A percentile compares a stretch with the other conserved stretches of the same genome.
phyloP scores from a whole-genome alignment of 1,284 basidiomycete species.

The Ceratobasidium sp. region DNA sequence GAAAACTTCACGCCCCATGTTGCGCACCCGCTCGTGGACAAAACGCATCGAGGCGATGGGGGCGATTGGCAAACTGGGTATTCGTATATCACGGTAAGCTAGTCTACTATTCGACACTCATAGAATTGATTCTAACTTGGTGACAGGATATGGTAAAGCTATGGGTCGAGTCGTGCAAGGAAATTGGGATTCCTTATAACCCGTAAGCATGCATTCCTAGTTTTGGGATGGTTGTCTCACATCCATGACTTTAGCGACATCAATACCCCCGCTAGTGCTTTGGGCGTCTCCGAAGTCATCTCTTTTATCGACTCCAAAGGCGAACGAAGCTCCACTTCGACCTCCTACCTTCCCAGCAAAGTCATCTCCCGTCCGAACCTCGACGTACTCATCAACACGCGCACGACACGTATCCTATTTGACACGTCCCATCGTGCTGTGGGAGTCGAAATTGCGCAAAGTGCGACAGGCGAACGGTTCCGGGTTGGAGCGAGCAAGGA shows the following conservation, averaged over 20 bases:
- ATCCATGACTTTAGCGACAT: slow-evolving; percentile 53
- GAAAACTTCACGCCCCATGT: slow-evolving; percentile 45
- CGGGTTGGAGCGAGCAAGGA: slow-evolving; percentile 58
- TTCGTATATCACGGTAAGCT: slow-evolving; percentile 49
- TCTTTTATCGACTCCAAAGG: slow-evolving; percentile 57
- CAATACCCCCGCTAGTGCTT: slow-evolving; percentile 54
- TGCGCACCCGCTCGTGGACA: slow-evolving; percentile 47
- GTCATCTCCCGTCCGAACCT: slow-evolving; percentile 60
- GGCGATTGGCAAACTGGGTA: slow-evolving; percentile 53
- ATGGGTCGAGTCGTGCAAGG: slow-evolving; percentile 49
- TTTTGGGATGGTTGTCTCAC: background rate
- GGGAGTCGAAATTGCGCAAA: slow-evolving; percentile 56
- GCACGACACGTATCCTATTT: slow-evolving; percentile 51
- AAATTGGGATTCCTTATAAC: slow-evolving; percentile 52
- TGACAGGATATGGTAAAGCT: slow-evolving; percentile 38
- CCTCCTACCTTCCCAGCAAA: slow-evolving; percentile 58
- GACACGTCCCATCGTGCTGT: slow-evolving; percentile 50
- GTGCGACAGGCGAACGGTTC: slow-evolving; percentile 51
- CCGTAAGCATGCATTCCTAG: slow-evolving; percentile 49
- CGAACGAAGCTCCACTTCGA: slow-evolving; percentile 60
- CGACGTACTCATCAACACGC: slow-evolving; percentile 58
- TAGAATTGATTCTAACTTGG: slow-evolving; percentile 33
- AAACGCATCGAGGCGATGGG: slow-evolving; percentile 52
- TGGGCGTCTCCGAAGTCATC: slow-evolving; percentile 54
- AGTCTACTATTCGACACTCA: slow-evolving; percentile 46